Base-by-base conservation (phyloP, 352 stramenopile species). In the Phytophthora palmivora region DNA sequence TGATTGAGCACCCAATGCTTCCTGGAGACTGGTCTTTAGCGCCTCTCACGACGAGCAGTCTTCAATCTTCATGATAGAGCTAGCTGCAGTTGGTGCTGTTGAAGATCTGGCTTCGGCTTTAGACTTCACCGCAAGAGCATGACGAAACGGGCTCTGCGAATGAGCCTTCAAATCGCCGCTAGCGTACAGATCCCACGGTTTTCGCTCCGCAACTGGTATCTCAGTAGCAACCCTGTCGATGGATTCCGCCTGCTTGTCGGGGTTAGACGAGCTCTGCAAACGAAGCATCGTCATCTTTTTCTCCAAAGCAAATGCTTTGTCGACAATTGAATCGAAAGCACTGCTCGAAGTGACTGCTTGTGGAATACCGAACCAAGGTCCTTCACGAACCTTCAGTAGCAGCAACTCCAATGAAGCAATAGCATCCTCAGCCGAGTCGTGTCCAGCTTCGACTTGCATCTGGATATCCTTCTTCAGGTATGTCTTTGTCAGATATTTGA, bases 401-500 rank as follows among this genome's bases (percentile, higher is more conserved):
- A 94, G 63, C 15, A 97, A 53, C 47, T 94, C 79, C 58, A 97
- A 80, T 11, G 88, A 86, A 2, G 88, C 82, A 37, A 85, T 76
- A 4, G 88, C 87, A 45, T 97, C 89, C 57, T 96, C 87, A 12
- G 78, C 82, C 22, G 85, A 95, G 58, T 97, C 89, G 51, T 97
- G 89, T 3, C 82, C 86, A 10, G 60, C 54, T 49, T 89, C 72
- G 6, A 75, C 60, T 49, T 87, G 72, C 21, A 77, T 76, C 59
- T 96, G 89, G 30, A 97, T 96, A 47, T 91, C 70, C 51, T 83
- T 85, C 28, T 72, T 62, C 28, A 97, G 55, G 45, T 80, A 95
- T n/a, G 84, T 95, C 58, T 94, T 91, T 2, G 81, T 88, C 46
- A 97, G 58, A 34, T 85, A 82, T 64, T 96, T 96, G 6, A 97